A percentile compares a stretch with the other conserved stretches of the same genome.
These are phyloP conservation scores for Lasiodiplodia sp. DNA, from an alignment of 2,329 filamentous ascomycete genomes.

Conservation along the genomic window DNA sequence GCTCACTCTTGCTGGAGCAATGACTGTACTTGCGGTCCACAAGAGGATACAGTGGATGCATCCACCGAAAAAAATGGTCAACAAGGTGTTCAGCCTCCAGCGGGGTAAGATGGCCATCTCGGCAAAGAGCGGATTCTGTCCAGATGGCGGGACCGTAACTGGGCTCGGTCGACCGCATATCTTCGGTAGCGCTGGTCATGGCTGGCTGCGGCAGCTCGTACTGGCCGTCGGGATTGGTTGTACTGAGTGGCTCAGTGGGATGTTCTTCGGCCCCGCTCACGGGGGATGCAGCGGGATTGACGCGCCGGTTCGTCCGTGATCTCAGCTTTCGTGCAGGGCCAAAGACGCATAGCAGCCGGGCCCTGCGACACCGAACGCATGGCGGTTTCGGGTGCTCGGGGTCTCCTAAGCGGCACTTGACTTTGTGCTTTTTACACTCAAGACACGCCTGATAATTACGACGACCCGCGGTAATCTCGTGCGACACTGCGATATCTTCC, in stretches of 20 bases:
- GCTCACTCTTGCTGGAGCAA: not conserved
- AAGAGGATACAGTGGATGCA: not conserved
- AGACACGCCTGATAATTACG: not conserved
- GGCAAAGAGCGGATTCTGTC: not conserved
- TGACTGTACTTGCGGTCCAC: not conserved
- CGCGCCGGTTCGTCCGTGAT: not conserved
- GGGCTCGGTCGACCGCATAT: not conserved
- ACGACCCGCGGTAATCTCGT: not conserved
- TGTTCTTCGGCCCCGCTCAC: not conserved
- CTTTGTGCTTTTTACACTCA: not conserved
- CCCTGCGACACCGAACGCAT: not conserved
- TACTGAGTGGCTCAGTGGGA: not conserved
- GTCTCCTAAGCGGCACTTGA: not conserved
- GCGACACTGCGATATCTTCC: not conserved
- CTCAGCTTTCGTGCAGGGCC: not conserved
- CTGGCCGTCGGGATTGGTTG: not conserved
- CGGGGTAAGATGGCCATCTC: not conserved
- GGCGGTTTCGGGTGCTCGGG: not conserved
- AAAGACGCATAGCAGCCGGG: not conserved
- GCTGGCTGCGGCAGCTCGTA: too few relatives aligned
- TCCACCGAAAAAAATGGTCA: not conserved
- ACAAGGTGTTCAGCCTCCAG: not conserved
- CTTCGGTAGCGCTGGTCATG: not conserved
- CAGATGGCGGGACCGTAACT: not conserved
- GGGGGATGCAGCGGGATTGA: not conserved